phyloP scores from a whole-genome alignment of 192 early-diverging fungal species.

The Cladochytrium replicatum region DNA sequence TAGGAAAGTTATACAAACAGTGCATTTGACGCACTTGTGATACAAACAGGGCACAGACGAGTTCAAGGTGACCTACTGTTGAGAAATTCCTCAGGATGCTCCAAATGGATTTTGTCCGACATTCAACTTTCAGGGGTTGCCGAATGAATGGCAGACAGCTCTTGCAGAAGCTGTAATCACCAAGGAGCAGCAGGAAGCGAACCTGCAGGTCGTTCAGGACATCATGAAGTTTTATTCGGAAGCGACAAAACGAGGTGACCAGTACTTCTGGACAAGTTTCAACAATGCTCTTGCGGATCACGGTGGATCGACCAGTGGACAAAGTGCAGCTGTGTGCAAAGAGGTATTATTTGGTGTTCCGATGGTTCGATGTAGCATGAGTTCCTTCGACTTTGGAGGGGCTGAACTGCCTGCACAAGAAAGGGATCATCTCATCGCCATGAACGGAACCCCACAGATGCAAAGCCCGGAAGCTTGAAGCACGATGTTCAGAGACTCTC shows the following conservation, averaged over 20 bases:
- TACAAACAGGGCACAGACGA: conserved; percentile 94
- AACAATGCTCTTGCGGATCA: too few species aligned
- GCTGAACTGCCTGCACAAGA: conserved; percentile 50
- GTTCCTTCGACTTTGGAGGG: conserved; percentile 42
- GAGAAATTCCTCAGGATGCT: too few species aligned
- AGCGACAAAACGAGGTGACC: too few species aligned
- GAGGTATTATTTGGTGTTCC: conserved; percentile 65
- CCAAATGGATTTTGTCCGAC: too few species aligned
- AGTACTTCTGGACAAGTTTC: too few species aligned
- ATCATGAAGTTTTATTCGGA: conserved; percentile 30
- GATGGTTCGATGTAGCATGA: too few species aligned
- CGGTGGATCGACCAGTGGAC: conserved; percentile 78
- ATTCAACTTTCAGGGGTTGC: conserved; percentile 63
- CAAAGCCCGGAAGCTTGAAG: conserved; percentile 76
- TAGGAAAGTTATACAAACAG: too few species aligned
- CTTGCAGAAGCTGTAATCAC: conserved; percentile 89
- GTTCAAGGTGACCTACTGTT: conserved; percentile 31
- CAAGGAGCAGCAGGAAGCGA: conserved; percentile 83
- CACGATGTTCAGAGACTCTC: conserved; percentile 72
- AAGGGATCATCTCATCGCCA: conserved; percentile 80
- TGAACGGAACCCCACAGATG: conserved; percentile 86
- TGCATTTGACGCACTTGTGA: conserved; percentile 95
- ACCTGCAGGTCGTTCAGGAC: conserved; percentile 66
- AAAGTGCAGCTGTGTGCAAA: conserved; percentile 87
- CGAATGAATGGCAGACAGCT: conserved; percentile 85